These are phyloP conservation scores for Pleurotus giganteus DNA, from an alignment of 768 basidiomycete genomes.

Conservation along the genomic window DNA sequence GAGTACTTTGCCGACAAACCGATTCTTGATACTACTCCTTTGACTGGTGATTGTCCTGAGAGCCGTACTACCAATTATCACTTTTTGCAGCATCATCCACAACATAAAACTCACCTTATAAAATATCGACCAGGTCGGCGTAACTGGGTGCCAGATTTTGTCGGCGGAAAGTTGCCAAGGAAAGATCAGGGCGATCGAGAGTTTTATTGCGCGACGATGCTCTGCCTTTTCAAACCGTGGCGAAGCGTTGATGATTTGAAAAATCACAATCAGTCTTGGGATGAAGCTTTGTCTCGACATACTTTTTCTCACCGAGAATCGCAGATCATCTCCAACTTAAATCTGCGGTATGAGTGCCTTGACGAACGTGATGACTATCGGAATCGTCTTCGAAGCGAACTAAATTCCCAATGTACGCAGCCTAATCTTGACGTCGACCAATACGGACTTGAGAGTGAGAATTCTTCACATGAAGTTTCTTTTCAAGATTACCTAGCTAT, in stretches of 20 bases:
- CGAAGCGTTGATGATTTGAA: slow-evolving; percentile 19
- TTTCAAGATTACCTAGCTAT: not conserved
- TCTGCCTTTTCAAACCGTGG: slow-evolving; percentile 26
- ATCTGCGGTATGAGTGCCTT: slow-evolving; percentile 26
- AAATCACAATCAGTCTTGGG: slow-evolving; percentile 14
- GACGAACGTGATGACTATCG: slow-evolving; percentile 28
- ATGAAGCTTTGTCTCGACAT: slow-evolving; percentile 14
- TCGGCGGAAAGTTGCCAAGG: not conserved
- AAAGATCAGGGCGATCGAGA: slow-evolving; percentile 27
- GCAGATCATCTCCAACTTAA: slow-evolving; percentile 22
- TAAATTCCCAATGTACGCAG: no score
- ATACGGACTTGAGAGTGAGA: not conserved
- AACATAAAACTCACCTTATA: not conserved
- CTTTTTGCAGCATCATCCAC: not conserved
- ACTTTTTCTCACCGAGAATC: slow-evolving; percentile 13
- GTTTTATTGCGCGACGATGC: slow-evolving; percentile 25
- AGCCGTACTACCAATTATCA: no score
- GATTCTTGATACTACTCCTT: no score
- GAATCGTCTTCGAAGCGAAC: no score
- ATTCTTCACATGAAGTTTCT: not conserved
- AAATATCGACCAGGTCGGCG: not conserved
- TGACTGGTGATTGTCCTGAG: no score
- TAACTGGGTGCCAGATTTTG: not conserved
- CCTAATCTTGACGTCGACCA: no score
- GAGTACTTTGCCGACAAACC: no score